Evolutionary conservation across 345 rosid species (phyloP), one percentile per base, ranked within the genome.

Genomic region (Gossypioides kirkii): DNA sequence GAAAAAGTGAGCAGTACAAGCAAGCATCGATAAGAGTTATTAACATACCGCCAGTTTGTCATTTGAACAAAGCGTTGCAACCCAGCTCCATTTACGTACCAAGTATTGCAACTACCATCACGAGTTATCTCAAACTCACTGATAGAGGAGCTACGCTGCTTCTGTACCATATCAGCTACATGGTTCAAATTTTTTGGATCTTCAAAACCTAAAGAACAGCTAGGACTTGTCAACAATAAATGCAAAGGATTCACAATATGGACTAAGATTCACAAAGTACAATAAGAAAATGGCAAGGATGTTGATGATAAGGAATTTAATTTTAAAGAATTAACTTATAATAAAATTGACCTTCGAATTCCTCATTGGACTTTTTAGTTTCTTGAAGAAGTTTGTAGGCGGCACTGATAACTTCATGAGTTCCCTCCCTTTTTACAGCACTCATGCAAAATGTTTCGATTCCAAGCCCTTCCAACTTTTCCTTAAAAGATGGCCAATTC

Each of bases 51-150:
- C 97, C 97, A 94, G 84, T 94, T 94, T 69, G 98, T 94, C 98
- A 92, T 92, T 85, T 89, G 98, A 72, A 94, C 92, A 83, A 92
- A 94, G 22, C 98, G 89, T 68, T 88, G 91, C 78, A 94, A 84
- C 55, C 98, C 94, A 17, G 96, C 80, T 80, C 99, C 98, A 78
- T 71, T 71, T 38, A 89, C 94, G 67, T 86, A 87, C 98, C 99
- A 92, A 60, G 86, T 83, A 63, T 78, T 84, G 50, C 92, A 79
- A 61, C 84, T 72, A 9, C 82, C 79, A 28, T 95, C 90, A 3
- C 82, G 87, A 77, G 80, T 78, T 81, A 95, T 87, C 81, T 88
- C 86, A 78, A 95, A 95, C 81, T 90, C 98, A 79, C 81, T 85
- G 45, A 89, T 95, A 12, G 89, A 86, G 53, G 91, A 86, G 32